phyloP scores from a whole-genome alignment of 163 green algal species.

The Scenedesmus sp. region DNA sequence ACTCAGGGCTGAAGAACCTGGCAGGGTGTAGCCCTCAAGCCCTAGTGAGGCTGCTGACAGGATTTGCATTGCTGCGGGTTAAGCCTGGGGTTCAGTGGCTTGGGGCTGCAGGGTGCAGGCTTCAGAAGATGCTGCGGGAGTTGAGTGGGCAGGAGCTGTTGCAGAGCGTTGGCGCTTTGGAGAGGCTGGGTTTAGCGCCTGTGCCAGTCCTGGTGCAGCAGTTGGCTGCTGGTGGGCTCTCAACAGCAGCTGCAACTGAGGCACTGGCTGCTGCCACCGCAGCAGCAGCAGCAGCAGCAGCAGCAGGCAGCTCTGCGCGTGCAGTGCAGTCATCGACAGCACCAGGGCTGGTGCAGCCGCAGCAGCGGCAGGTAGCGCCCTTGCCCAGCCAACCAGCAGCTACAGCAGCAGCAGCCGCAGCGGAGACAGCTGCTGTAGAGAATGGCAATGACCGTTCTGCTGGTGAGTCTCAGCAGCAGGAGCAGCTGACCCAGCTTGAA shows the following conservation, averaged over 20 bases:
- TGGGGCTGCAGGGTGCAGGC: neutral
- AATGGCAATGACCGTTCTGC: neutral
- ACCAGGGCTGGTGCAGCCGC: neutral
- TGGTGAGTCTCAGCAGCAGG: neutral
- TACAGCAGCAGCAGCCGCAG: neutral
- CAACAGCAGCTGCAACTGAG: conserved; percentile 4
- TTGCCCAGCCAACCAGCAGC: neutral
- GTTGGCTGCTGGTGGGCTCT: conserved; percentile 5
- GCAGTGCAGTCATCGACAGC: neutral
- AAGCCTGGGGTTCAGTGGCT: conserved; percentile 9
- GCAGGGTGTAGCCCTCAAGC: neutral
- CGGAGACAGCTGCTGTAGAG: neutral
- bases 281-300: conserved; percentile 24
- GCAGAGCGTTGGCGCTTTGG: conserved; percentile 26
- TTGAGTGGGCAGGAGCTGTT: conserved; percentile 41
- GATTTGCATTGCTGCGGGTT: conserved; percentile 3
- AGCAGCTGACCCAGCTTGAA: neutral
- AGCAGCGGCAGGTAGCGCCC: neutral
- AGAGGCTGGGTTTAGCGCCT: conserved; percentile 29
- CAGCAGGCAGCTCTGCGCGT: neutral
- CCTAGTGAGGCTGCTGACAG: conserved; percentile 3
- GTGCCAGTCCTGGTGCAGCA: conserved; percentile 20
- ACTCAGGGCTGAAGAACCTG: neutral
- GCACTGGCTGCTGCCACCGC: neutral
- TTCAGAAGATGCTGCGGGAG: conserved; percentile 26